A percentile compares a stretch with the other conserved stretches of the same genome.
phyloP scores from a whole-genome alignment of 768 basidiomycete species.

The Rhizopogon rudus region DNA sequence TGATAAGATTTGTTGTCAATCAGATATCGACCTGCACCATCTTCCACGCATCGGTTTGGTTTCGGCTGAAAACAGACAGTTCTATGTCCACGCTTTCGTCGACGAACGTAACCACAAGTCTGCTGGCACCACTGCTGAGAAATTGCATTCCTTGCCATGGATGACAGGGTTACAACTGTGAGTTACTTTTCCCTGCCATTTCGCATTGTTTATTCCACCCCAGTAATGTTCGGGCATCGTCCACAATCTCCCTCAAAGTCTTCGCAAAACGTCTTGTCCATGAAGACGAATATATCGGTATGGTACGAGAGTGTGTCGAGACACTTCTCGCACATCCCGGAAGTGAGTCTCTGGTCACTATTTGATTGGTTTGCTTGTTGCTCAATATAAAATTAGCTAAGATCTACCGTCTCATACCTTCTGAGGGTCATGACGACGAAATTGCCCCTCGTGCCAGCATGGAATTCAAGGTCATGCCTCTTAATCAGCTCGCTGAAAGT shows the following conservation, averaged over 20 bases:
- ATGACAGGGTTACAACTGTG: slow-evolving; percentile 1
- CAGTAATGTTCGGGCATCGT: slow-evolving; percentile 3
- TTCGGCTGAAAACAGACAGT: background rate
- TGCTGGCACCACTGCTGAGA: background rate
- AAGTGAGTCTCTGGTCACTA: background rate
- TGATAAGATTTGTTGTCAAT: background rate
- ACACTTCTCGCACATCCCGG: background rate
- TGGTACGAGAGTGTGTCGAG: background rate
- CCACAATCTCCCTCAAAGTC: slow-evolving; percentile 4
- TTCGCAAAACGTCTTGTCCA: slow-evolving; percentile 5
- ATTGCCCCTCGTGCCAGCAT: background rate
- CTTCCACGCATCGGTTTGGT: background rate
- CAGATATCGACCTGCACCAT: slow-evolving; percentile 2
- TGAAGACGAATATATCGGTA: slow-evolving; percentile 4
- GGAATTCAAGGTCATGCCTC: background rate
- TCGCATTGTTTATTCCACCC: background rate
- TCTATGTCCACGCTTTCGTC: slow-evolving; percentile 2
- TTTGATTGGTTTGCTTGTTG: background rate
- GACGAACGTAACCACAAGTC: background rate
- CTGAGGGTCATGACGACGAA: background rate
- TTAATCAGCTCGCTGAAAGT: background rate
- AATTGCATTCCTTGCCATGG: slow-evolving; percentile 1
- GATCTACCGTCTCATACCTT: background rate
- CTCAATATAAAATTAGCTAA: background rate
- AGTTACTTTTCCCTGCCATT: background rate